Conservation (phyloP, 176 grass and related monocot species). For the Rhipidocladum racemiflorum region DNA sequence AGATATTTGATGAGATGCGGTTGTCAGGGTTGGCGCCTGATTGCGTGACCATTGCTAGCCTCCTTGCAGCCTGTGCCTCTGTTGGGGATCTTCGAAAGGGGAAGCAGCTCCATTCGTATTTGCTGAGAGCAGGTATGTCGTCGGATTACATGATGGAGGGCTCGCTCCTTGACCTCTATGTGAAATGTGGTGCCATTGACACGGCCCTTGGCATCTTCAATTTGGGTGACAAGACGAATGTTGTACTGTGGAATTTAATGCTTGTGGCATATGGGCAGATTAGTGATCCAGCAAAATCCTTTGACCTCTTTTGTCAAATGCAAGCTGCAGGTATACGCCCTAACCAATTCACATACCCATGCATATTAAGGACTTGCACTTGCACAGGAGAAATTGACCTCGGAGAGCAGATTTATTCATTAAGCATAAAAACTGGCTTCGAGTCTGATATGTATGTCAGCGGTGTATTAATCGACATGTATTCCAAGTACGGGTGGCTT, state of each 20-base stretch:
- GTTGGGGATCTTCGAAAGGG: conserved; percentile 48
- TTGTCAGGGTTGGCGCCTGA: conserved; percentile 46
- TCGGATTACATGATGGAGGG: conserved; percentile 67
- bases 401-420: conserved; percentile 65
- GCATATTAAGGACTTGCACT: conserved; percentile 67
- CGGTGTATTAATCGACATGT: conserved; percentile 77
- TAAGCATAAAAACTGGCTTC: conserved; percentile 45
- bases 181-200: conserved; percentile 52
- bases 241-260: conserved; percentile 75
- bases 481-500: conserved; percentile 51
- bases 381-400: conserved; percentile 44
- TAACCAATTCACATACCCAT: conserved; percentile 78
- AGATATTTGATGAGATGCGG: conserved; percentile 49
- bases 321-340: conserved; percentile 40
- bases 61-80: conserved; percentile 51
- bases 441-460: conserved; percentile 65
- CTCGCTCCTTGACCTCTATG: conserved; percentile 67
- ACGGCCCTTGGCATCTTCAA: conserved; percentile 47
- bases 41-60: conserved; percentile 49
- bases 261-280: conserved; percentile 63
- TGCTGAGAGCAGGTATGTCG: conserved; percentile 56
- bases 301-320: conserved; percentile 64
- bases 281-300: conserved; percentile 52
- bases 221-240: conserved; percentile 50
- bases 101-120: conserved; percentile 52